Conservation (phyloP, 208 protist species). For the Crithidia bombi region DNA sequence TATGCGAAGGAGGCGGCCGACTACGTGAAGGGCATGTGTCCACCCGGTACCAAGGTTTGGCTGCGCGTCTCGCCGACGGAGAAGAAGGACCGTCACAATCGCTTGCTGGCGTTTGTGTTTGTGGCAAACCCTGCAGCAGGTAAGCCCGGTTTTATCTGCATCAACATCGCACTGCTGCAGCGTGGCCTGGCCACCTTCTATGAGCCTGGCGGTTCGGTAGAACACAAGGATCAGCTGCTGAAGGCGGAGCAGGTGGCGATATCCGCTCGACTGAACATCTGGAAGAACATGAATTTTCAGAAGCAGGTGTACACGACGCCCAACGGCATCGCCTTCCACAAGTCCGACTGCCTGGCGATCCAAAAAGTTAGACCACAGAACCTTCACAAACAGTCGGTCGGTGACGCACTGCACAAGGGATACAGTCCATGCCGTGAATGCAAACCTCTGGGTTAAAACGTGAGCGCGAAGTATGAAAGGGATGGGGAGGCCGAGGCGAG, state of each 20-base stretch:
- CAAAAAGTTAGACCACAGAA: conserved; percentile 16
- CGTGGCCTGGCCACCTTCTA: conserved; percentile 56
- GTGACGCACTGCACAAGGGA: conserved; percentile 42
- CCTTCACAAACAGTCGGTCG: conserved; percentile 18
- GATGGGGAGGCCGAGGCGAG: too few relatives aligned
- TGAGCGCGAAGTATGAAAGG: too few relatives aligned
- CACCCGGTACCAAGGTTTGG: conserved; percentile 30
- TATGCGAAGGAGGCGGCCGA: conserved; percentile 55
- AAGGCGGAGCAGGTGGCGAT: conserved; percentile 34
- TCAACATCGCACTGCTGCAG: conserved; percentile 59
- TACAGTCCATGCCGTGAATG: conserved; percentile 57
- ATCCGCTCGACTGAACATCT: conserved; percentile 40
- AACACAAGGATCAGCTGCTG: conserved; percentile 34
- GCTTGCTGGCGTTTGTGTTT: conserved; percentile 54
- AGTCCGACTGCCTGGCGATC: conserved; percentile 29
- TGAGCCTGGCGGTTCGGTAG: conserved; percentile 27
- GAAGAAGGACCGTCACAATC: conserved; percentile 45
- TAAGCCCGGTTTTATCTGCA: conserved; percentile 41
- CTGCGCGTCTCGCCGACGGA: conserved; percentile 24
- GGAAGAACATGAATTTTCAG: conserved; percentile 43
- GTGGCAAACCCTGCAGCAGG: conserved; percentile 28
- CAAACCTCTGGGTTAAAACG: too few relatives aligned
- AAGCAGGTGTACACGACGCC: conserved; percentile 39
- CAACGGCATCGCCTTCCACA: conserved; percentile 62
- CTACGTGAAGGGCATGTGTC: conserved; percentile 49